Conservation (phyloP, 108 stramenopile genomes). For the Ochromonas danica region DNA sequence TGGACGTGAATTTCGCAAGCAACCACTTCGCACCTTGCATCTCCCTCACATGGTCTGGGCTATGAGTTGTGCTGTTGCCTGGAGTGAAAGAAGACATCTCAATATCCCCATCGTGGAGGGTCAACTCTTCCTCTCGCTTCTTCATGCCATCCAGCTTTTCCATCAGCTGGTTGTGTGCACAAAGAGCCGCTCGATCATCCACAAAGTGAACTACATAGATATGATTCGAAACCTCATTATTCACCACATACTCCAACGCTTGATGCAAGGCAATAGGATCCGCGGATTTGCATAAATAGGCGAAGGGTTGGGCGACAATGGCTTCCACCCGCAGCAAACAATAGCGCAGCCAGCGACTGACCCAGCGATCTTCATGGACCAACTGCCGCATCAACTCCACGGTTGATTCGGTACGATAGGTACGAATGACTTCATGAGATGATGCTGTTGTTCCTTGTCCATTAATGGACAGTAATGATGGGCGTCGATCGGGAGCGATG, state of each 20-base stretch:
- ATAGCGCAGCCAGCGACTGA: constrained; percentile 13
- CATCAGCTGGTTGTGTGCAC: background rate
- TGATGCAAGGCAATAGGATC: constrained; percentile 1
- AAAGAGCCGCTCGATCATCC: background rate
- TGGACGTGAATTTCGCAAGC: background rate
- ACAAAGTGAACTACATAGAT: background rate
- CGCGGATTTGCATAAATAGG: background rate
- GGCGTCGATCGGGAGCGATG: constrained; percentile 12
- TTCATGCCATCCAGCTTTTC: background rate
- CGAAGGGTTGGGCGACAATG: constrained; percentile 4
- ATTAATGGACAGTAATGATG: constrained; percentile 17
- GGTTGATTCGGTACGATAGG: constrained; percentile 14
- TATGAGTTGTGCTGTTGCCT: too few species aligned
- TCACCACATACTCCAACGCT: background rate
- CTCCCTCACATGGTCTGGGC: background rate
- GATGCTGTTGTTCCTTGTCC: constrained; percentile 14
- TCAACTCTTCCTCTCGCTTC: background rate
- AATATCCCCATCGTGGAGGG: background rate
- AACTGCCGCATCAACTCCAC: constrained; percentile 13
- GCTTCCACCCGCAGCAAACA: constrained; percentile 13
- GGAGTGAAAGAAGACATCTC: background rate
- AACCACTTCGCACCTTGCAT: background rate
- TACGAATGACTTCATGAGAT: constrained; percentile 16
- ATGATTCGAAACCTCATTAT: background rate
- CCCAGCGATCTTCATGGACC: constrained; percentile 13